Evolutionary conservation across 345 rosid genomes (phyloP).

Genomic region (Tarenaya hassleriana): DNA sequence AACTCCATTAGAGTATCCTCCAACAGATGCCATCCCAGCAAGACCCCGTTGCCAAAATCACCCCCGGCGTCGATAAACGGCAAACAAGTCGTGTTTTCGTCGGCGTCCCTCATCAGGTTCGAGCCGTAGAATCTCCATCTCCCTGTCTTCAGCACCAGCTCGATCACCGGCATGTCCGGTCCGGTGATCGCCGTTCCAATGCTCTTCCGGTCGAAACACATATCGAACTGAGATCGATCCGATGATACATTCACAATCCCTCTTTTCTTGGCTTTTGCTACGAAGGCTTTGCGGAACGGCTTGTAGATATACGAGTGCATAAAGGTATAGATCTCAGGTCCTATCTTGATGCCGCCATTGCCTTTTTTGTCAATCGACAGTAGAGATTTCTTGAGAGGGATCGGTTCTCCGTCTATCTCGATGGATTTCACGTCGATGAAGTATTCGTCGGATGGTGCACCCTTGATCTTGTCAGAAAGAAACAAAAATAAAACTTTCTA

Average conservation of each 20-base stretch:
- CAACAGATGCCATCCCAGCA: conserved; percentile 24
- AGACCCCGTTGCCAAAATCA: conserved; percentile 1
- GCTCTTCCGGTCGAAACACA: conserved; percentile 22
- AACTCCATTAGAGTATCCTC: conserved; percentile 28
- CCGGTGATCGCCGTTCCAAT: neutral
- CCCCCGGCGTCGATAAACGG: conserved; percentile 38
- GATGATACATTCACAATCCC: neutral
- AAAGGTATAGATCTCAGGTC: conserved; percentile 26
- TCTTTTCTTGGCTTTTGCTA: neutral
- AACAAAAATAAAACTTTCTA: too few relatives aligned
- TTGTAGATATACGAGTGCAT: conserved; percentile 27
- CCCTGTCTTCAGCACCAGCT: conserved; percentile 18
- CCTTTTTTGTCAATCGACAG: conserved; percentile 11
- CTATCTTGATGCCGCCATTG: conserved; percentile 26
- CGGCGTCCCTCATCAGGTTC: conserved; percentile 31
- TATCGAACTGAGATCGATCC: conserved; percentile 22
- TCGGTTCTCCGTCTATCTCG: conserved; percentile 11
- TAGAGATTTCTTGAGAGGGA: too few relatives aligned
- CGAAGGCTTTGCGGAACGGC: conserved; percentile 13
- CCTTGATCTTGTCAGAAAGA: too few relatives aligned
- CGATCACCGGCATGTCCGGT: conserved; percentile 27
- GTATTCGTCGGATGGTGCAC: conserved; percentile 20
- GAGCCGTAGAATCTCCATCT: conserved; percentile 32
- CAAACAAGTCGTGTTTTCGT: conserved; percentile 29
- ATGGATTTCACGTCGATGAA: conserved; percentile 27